Evolutionary conservation across 2,329 filamentous ascomycete species (phyloP).

Genomic region (Cercospora sp.): DNA sequence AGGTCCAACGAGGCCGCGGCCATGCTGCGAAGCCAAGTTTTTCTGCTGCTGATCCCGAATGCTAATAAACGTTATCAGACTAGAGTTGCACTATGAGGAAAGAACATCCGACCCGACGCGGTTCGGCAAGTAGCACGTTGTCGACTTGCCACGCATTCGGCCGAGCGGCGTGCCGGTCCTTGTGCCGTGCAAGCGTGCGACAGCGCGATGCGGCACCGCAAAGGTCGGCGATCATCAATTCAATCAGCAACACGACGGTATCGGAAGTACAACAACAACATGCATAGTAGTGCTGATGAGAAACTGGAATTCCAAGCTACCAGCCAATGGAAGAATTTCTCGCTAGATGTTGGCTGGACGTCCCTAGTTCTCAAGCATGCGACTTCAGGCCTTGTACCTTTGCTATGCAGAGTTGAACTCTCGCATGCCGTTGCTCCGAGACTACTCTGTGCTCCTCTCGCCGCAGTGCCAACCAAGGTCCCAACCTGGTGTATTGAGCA

Average conservation of each 20-base stretch:
- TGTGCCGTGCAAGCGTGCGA: background rate
- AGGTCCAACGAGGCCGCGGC: background rate
- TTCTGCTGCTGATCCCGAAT: background rate
- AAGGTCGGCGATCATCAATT: background rate
- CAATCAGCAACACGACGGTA: background rate
- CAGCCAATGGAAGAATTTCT: background rate
- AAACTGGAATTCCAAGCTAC: background rate
- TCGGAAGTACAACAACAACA: background rate
- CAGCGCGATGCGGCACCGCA: background rate
- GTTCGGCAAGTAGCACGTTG: background rate
- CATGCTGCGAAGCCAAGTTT: background rate
- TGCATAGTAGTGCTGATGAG: background rate
- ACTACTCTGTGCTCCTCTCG: background rate
- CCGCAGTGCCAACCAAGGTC: background rate
- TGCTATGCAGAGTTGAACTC: slow-evolving; percentile 4
- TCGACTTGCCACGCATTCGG: background rate
- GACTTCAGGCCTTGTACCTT: background rate
- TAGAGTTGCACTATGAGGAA: background rate
- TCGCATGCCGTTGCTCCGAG: slow-evolving; percentile 2
- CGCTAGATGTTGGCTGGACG: background rate
- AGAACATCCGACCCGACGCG: background rate
- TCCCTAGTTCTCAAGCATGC: background rate
- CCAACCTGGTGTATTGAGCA: background rate
- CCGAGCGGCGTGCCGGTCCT: background rate
- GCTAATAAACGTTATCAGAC: background rate